These are phyloP conservation scores for Miscanthus sacchariflorus DNA, from an alignment of 202 grass and related monocot species.

Conservation along the genomic window DNA sequence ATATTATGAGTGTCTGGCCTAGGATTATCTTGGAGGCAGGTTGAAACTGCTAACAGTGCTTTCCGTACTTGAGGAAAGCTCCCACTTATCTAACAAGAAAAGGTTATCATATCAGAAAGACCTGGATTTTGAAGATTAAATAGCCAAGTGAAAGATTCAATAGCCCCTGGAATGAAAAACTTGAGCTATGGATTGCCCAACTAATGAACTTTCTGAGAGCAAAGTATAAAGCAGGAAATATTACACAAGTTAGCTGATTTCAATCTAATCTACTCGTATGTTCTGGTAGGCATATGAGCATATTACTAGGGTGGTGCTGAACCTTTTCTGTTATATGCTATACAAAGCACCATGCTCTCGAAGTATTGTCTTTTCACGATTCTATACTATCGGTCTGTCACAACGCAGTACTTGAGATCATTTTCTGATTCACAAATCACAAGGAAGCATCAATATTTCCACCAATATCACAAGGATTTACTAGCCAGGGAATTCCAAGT, in stretches of 20 bases:
- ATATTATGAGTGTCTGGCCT: conserved; percentile 55
- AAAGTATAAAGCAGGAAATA: conserved; percentile 17
- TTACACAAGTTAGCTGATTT: conserved; percentile 20
- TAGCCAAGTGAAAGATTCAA: conserved; percentile 37
- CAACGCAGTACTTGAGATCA: neutral
- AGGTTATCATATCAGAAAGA: conserved; percentile 42
- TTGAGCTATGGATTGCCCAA: conserved; percentile 18
- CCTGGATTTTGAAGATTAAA: conserved; percentile 33
- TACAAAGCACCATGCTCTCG: conserved; percentile 7
- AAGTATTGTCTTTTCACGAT: neutral
- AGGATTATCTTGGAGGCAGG: conserved; percentile 77
- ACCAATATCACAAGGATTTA: conserved; percentile 14
- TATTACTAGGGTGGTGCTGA: conserved; percentile 5
- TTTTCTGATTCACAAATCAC: conserved; percentile 19
- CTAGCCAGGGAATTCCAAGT: neutral
- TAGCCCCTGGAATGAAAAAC: conserved; percentile 14
- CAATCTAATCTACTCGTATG: conserved; percentile 3
- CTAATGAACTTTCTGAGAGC: conserved; percentile 22
- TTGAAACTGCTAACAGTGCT: conserved; percentile 72
- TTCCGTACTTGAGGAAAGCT: conserved; percentile 72
- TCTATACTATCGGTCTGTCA: conserved; percentile 2
- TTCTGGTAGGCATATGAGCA: neutral
- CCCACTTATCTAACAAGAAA: conserved; percentile 77
- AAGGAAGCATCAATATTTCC: conserved; percentile 27
- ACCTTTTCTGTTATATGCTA: neutral